These are phyloP conservation scores for Calendula officinalis DNA, from an alignment of 129 eudicot species.

Conservation along the genomic window DNA sequence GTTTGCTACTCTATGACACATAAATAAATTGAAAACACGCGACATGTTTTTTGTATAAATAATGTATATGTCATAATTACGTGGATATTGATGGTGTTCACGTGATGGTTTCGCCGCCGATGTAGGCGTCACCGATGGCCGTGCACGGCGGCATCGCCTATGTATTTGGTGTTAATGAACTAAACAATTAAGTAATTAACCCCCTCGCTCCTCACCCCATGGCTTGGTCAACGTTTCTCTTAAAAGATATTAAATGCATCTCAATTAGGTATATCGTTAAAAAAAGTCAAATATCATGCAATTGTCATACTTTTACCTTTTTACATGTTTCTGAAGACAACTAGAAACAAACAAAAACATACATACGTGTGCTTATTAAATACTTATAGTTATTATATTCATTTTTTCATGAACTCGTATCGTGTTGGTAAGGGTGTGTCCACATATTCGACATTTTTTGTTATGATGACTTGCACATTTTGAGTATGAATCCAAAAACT, in stretches of 20 bases:
- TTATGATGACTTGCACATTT: too few species aligned
- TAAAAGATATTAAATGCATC: slow-evolving; percentile 11
- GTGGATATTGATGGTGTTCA: slow-evolving; percentile 28
- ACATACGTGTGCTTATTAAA: background rate
- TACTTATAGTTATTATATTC: background rate
- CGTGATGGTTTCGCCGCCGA: slow-evolving; percentile 39
- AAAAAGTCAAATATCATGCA: slow-evolving; percentile 34
- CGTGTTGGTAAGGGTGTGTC: too few species aligned
- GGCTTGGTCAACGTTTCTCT: slow-evolving; percentile 34
- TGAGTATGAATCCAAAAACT: too few species aligned
- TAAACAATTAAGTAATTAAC: background rate
- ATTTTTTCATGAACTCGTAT: too few species aligned
- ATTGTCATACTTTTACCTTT: background rate
- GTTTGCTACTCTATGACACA: background rate
- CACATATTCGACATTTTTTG: too few species aligned
- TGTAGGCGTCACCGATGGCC: slow-evolving; percentile 46
- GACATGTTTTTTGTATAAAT: slow-evolving; percentile 20
- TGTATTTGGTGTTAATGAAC: slow-evolving; percentile 25
- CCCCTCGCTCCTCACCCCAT: slow-evolving; percentile 26
- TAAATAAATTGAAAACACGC: slow-evolving; percentile 9
- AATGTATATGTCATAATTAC: slow-evolving; percentile 5
- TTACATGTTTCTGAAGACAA: slow-evolving; percentile 18
- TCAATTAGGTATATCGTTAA: background rate
- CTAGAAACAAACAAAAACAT: slow-evolving; percentile 13
- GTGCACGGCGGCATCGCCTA: slow-evolving; percentile 50